Base-by-base conservation (phyloP, 768 basidiomycete species). In the Tricholoma saponaceum region DNA sequence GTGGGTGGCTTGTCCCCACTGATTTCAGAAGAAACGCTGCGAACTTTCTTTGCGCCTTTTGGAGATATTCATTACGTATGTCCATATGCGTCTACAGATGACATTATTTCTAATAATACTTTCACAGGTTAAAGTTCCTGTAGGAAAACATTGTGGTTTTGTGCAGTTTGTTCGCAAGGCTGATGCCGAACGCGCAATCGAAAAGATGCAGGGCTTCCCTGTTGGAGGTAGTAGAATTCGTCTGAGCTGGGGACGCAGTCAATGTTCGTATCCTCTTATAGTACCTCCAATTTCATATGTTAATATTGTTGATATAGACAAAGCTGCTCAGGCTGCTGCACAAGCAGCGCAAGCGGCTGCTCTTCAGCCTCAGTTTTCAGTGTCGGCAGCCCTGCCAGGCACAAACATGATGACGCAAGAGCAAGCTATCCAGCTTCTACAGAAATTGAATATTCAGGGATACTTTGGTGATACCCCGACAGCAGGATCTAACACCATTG, bases 151-250 rank as follows among this genome's bases (percentile, higher is more conserved):
- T 62, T 97, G 95, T 64, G 95, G 95, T 1, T 97, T 97, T 66
- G 95, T 97, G 46, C 95, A 97, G 73, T 97, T 93, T 65, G 90
- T 96, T 25, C 83, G 87, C 62, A 94, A 96, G 72, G 84, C 83
- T 9, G 95, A 97, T 71, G 95, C 95, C 10, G 93, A 95, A 70
- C 80, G 83, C 35, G 93, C 94, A 8, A 97, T 97, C 59, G 90
- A 94, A 73, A 93, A 92, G 73, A 95, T 96, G 94, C 94, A 96
- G 76, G 94, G 93, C 23, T 96, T 95, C 69, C 92, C 93, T 4
- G 87, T 97, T 62, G 93, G 92, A 32, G 95, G 95, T 14, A 93
- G 92, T 61, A 80, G 91, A 65, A 94, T 97, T 62, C 82, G 95
- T 33, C 73, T 96, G 61, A 92, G 90, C 67, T 97, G 95, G 95